Conservation (phyloP, 176 grass and related monocot species). For the Cenchrus americanus region DNA sequence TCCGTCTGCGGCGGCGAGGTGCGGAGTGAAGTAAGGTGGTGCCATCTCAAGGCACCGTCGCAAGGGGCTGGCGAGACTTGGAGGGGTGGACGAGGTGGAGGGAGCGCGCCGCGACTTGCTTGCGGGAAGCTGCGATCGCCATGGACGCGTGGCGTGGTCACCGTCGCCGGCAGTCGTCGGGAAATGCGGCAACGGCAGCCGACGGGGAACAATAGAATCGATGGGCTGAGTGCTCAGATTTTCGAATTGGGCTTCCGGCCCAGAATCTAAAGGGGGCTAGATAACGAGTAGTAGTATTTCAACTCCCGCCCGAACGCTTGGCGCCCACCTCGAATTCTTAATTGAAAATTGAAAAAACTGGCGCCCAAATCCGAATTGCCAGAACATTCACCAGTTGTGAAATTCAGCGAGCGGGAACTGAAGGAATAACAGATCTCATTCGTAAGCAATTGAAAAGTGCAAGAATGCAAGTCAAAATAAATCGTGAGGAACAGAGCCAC, state of each 20-base stretch:
- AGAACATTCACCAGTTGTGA: accelerated
- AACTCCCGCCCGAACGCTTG: background rate
- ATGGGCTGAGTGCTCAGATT: background rate
- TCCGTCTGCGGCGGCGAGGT: background rate
- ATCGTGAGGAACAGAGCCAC: too few species aligned
- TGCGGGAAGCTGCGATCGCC: background rate
- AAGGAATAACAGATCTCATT: too few species aligned
- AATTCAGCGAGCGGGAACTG: background rate
- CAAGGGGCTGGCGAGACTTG: background rate
- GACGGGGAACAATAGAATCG: too few species aligned
- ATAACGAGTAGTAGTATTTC: background rate
- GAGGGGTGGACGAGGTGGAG: background rate
- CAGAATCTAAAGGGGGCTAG: background rate
- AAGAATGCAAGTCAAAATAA: background rate
- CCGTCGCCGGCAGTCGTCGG: too few species aligned
- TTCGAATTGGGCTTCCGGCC: background rate
- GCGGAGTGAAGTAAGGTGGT: background rate
- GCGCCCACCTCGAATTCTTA: background rate
- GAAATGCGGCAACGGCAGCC: background rate
- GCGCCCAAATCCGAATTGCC: too few species aligned
- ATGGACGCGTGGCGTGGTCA: background rate
- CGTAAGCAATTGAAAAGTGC: background rate
- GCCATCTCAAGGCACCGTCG: background rate
- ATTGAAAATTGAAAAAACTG: background rate
- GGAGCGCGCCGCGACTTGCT: background rate